Evolutionary conservation across 371 early-diverging fungal genomes (phyloP).

Genomic region (Syncephalastrum monosporum): DNA sequence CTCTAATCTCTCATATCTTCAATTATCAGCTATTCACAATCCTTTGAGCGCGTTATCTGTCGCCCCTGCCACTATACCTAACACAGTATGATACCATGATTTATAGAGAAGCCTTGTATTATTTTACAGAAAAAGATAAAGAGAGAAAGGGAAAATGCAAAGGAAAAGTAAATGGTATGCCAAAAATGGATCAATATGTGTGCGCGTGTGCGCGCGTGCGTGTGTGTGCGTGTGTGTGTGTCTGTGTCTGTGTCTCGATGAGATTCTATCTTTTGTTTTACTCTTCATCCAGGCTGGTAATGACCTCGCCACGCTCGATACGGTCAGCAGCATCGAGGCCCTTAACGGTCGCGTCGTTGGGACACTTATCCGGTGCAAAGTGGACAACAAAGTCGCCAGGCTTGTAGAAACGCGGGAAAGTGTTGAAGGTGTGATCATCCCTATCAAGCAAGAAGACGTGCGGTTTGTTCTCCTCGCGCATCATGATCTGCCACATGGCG

Average conservation of each 20-base stretch:
- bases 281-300: slow-evolving; percentile 21
- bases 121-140: background rate
- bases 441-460: slow-evolving; percentile 47
- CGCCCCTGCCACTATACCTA: no score
- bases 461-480: slow-evolving; percentile 22
- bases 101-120: no score
- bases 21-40: no score
- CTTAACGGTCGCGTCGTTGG: slow-evolving; percentile 52
- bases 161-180: background rate
- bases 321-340: slow-evolving; percentile 42
- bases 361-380: slow-evolving; percentile 65
- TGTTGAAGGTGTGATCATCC: slow-evolving; percentile 64
- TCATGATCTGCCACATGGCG: slow-evolving; percentile 64
- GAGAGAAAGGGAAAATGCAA: background rate
- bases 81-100: no score
- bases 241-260: background rate
- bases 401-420: slow-evolving; percentile 51
- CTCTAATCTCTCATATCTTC: no score
- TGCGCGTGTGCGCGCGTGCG: no score
- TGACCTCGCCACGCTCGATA: slow-evolving; percentile 29
- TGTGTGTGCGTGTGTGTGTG: no score
- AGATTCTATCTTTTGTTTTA: background rate
- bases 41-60: no score
- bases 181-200: background rate
- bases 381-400: slow-evolving; percentile 65